These are phyloP conservation scores for Eucalyptus curtisii DNA, from an alignment of 345 rosid genomes.

Conservation along the genomic window DNA sequence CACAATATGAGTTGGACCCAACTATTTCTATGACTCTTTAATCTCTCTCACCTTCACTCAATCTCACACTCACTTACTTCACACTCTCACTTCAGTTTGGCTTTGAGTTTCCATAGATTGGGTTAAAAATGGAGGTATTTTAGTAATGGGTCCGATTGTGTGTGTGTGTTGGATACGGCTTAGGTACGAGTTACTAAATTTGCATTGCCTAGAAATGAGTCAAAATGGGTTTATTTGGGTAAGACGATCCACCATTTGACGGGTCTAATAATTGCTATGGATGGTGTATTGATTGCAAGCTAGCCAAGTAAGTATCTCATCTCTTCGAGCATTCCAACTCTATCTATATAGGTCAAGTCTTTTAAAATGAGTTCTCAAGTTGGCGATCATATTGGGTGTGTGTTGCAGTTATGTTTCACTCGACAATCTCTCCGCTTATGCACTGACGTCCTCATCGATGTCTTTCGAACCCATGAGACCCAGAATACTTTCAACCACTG, in stretches of 20 bases:
- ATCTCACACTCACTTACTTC: not conserved
- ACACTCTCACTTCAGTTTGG: not conserved
- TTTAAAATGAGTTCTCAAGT: not conserved
- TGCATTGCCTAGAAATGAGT: not conserved
- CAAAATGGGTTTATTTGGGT: not conserved
- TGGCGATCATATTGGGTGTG: not conserved
- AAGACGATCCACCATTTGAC: not conserved
- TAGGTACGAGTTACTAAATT: not conserved
- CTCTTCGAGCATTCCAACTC: not conserved
- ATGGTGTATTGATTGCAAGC: not conserved
- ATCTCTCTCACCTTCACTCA: not conserved
- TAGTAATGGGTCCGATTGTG: not conserved
- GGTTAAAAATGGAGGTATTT: not conserved
- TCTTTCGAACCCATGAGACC: not conserved
- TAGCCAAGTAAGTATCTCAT: not conserved
- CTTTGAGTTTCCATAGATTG: not conserved
- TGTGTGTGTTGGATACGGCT: not conserved
- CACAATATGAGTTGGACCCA: not conserved
- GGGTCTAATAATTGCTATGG: not conserved
- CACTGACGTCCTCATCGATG: not conserved
- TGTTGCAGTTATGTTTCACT: not conserved
- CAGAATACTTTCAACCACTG: not conserved
- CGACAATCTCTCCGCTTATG: not conserved
- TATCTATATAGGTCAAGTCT: not conserved
- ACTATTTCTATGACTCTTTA: too few species aligned